Evolutionary conservation across 768 basidiomycete genomes (phyloP).

Genomic region (Lentinula aciculospora): DNA sequence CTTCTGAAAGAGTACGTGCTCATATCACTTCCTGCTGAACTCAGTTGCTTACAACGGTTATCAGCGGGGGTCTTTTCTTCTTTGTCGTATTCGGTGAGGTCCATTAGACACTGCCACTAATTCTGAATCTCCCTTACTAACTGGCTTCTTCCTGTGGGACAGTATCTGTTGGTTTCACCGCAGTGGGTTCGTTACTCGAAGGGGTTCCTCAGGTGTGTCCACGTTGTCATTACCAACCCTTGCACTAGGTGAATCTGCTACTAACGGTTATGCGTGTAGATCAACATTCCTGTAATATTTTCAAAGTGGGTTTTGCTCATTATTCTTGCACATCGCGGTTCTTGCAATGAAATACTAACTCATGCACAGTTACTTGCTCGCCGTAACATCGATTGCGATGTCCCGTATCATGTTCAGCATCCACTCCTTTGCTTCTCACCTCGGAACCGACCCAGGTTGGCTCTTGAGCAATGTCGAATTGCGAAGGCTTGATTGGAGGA

Average conservation of each 20-base stretch:
- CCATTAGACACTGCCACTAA: no score
- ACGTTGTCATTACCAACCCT: not conserved
- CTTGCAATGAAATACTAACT: not conserved
- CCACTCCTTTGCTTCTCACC: constrained; percentile 33
- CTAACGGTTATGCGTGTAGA: constrained; percentile 14
- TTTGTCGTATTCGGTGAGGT: constrained; percentile 30
- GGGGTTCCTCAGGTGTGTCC: constrained; percentile 21
- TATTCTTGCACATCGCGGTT: not conserved
- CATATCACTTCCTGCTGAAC: not conserved
- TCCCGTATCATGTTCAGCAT: constrained; percentile 34
- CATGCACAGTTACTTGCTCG: constrained; percentile 14
- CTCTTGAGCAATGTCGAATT: constrained; percentile 40
- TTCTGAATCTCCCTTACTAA: no score
- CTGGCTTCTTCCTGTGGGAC: not conserved
- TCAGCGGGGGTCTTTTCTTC: constrained; percentile 36
- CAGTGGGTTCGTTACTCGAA: constrained; percentile 26
- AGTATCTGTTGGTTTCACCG: constrained; percentile 27
- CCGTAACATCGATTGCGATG: constrained; percentile 25
- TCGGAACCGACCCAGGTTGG: constrained; percentile 36
- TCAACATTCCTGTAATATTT: constrained; percentile 31
- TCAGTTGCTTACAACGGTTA: not conserved
- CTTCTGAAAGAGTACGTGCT: constrained; percentile 32
- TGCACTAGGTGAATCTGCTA: not conserved
- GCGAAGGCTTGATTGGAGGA: constrained; percentile 33
- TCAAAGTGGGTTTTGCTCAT: constrained; percentile 21